A percentile compares a stretch with the other conserved stretches of the same genome.
Evolutionary conservation across 148 eudicot species (phyloP).

Genomic region (Spergularia marina): DNA sequence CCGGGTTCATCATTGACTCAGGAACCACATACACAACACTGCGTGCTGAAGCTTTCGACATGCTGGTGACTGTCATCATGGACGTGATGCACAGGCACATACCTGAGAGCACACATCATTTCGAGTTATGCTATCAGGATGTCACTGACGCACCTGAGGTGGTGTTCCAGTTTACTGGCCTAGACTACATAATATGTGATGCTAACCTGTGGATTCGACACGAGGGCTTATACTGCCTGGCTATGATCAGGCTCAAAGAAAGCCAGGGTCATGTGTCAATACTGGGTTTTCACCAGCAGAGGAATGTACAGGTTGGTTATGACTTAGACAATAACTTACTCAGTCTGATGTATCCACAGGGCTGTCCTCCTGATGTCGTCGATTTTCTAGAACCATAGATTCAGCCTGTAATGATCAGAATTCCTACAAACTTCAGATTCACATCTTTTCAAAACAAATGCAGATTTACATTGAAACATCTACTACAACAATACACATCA

Average conservation of each 20-base stretch:
- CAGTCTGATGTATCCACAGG: constrained; percentile 27
- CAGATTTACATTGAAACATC: no score
- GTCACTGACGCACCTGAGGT: constrained; percentile 34
- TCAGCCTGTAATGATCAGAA: neutral
- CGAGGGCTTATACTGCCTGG: constrained; percentile 27
- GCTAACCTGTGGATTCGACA: constrained; percentile 30
- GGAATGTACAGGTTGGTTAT: constrained; percentile 32
- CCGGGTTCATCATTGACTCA: constrained; percentile 29
- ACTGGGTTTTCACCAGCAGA: constrained; percentile 33
- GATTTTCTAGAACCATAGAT: constrained; percentile 25
- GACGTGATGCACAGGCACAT: constrained; percentile 19
- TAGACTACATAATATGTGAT: constrained; percentile 30
- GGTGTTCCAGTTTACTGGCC: constrained; percentile 28
- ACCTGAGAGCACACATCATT: constrained; percentile 20
- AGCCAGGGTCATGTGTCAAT: constrained; percentile 18
- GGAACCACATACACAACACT: constrained; percentile 30
- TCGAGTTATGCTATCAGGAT: constrained; percentile 29
- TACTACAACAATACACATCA: no score
- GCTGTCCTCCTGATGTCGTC: constrained; percentile 30
- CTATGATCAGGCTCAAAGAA: constrained; percentile 25
- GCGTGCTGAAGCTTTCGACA: constrained; percentile 26
- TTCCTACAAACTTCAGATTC: neutral
- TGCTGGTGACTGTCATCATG: constrained; percentile 18
- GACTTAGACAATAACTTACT: constrained; percentile 29
- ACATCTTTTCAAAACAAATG: neutral